Base-by-base conservation (phyloP, 1,139 yeast species). In the Lipomyces yarrowii region DNA sequence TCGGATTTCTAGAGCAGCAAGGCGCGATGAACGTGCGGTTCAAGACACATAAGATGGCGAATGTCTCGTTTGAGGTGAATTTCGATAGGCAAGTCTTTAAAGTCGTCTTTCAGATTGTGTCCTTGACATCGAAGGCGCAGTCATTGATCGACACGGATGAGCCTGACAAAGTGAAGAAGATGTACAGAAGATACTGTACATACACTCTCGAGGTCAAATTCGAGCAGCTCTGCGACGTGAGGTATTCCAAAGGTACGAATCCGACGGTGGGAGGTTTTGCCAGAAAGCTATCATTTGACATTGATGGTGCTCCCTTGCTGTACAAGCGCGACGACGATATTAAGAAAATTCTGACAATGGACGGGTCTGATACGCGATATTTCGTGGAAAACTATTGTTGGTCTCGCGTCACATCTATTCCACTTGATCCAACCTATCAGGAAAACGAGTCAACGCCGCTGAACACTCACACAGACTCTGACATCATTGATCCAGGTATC, bases 271-370 rank as follows among this genome's bases (percentile, higher is more conserved):
- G 55, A 26, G 13, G 13, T n/a, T 23, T 18, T 15, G 30, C 55
- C 30, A 23, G 55, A 30, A 52, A 30, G 18, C 32, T 52, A n/a
- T 52, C 55, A n/a, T 52, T 52, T 30, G 33, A 52, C 4, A 13
- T 21, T 26, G 55, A 52, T 3, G 33, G 18, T 15, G n/a, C 55
- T 2, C 55, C 55, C 8, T n/a, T 8, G n/a, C 15, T 52, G 18
- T 52, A 26, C n/a, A 23, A 52, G 55, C 55, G 33, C 55, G 55
- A 52, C 5, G 55, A 52, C 33, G 55, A 52, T 52, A 52, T 52
- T 3, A 30, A 52, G 55, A 52, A 30, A n/a, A 52, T 52, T 23
- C 13, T 52, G 55, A 52, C 33, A 11, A 30, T 23, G 8, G 55
- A 52, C 18, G 55, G 55, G n/a, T 10, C 18, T 13, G 55, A 52